Evolutionary conservation across 177 flowering plant species (phyloP).

Genomic region (Vitis hybrid): DNA sequence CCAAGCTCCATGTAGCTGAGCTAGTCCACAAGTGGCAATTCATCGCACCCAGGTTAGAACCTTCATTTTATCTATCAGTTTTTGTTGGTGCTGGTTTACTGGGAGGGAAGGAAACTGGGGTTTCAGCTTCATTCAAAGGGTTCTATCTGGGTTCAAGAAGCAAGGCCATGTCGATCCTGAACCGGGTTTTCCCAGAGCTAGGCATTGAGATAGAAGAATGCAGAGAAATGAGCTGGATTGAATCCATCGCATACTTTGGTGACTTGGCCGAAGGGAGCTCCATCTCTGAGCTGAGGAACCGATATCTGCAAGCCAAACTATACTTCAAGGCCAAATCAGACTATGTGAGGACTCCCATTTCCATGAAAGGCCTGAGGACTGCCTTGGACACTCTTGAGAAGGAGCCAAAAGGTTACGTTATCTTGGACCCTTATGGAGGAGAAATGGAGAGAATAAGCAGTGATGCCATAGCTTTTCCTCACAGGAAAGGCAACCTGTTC

Average conservation of each 20-base stretch:
- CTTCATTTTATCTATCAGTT: conserved; percentile 49
- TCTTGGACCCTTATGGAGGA: conserved; percentile 77
- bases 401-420: conserved; percentile 65
- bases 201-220: conserved; percentile 43
- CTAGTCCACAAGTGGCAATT: conserved; percentile 65
- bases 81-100: conserved; percentile 57
- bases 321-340: conserved; percentile 81
- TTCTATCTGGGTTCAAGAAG: conserved; percentile 52
- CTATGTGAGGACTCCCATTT: conserved; percentile 41
- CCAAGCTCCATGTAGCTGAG: conserved; percentile 26
- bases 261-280: conserved; percentile 40
- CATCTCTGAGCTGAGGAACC: conserved; percentile 34
- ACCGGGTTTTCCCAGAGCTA: conserved; percentile 49
- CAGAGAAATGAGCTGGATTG: conserved; percentile 73
- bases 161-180: conserved; percentile 27
- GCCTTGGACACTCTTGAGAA: conserved; percentile 34
- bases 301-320: conserved; percentile 35
- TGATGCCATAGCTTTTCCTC: conserved; percentile 64
- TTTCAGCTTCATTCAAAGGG: conserved; percentile 63
- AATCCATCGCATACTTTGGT: conserved; percentile 59
- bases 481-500: conserved; percentile 61
- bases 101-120: conserved; percentile 18
- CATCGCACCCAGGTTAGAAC: conserved; percentile 42
- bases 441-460: conserved; percentile 42
- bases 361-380: conserved; percentile 28